Evolutionary conservation across 2,329 filamentous ascomycete genomes (phyloP), one percentile per base, ranked within the genome.

Genomic region (Colletotrichum sp.): DNA sequence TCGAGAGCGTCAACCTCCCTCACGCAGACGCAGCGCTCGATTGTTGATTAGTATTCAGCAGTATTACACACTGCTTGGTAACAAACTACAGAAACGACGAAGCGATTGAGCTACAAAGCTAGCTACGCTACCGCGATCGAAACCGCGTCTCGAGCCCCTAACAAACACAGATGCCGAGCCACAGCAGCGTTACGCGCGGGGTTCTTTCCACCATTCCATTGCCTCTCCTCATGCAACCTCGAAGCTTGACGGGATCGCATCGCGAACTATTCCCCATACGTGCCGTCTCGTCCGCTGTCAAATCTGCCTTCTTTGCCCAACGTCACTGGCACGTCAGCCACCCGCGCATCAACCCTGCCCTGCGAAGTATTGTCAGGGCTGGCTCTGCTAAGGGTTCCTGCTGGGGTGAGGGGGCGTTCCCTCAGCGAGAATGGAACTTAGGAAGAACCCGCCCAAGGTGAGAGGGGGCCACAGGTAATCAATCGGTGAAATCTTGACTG

Each of bases 401-500:
- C 68, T 6, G 48, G 68, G 52, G 39, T 11, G 32, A 30, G 39
- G 60, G 13, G 48, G 30, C 5, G 27, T 34, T 66, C 61, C 25
- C 22, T 59, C 52, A 28, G 30, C 13, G 6, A 59, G n/a, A 70
- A 44, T 25, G 36, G 32, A 60, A 13, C 22, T 19, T 22, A 3
- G 44, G 64, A 68, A 55, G 52, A 68, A 59, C 30, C 52, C 32
- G 52, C 28, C 25, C 36, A 44, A 22, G 44, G 44, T 3, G 44
- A 48, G 44, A 22, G 39, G 44, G 34, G 32, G 63, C 27, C 27
- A 66, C 12, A 65, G 27, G 34, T 28, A 66, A 52, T 71, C 39
- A 52, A 65, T 65, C 59, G 67, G 67, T 57, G 60, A 48, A 66
- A 74, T 74, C 72, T 60, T 48, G 59, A 71, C n/a, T n/a, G 34